Evolutionary conservation across 495 filamentous ascomycete species (phyloP).

Genomic region (Talaromyces thailandensis): DNA sequence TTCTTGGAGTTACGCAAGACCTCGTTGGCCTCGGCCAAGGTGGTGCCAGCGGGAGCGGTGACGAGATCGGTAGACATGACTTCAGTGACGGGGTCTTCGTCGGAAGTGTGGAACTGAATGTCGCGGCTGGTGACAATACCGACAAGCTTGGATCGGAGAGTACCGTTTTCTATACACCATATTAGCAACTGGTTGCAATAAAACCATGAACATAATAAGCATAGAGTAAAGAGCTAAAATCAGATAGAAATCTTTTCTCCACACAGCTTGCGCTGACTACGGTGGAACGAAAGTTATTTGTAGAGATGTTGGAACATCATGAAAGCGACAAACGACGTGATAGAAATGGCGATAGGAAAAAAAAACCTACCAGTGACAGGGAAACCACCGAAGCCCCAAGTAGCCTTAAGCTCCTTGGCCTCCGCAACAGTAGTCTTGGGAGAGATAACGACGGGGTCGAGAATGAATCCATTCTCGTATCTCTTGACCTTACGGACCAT

Average conservation of each 20-base stretch:
- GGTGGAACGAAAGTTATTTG: conserved; percentile 99
- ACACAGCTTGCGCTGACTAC: conserved; percentile 74
- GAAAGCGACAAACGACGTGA: conserved; percentile 14
- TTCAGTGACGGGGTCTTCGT: conserved; percentile 63
- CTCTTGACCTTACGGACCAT: conserved; percentile 99
- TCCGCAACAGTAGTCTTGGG: conserved; percentile 83
- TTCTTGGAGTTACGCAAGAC: conserved; percentile 96
- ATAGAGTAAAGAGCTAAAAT: conserved; percentile 12
- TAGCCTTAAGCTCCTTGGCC: conserved; percentile 85
- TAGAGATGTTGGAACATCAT: conserved; percentile 65
- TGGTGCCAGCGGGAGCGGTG: conserved; percentile 80
- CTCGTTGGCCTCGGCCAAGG: conserved; percentile 78
- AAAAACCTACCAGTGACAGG: conserved; percentile 86
- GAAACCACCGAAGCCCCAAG: conserved; percentile 98
- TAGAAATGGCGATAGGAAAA: conserved; percentile 5
- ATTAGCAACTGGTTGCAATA: conserved; percentile 18
- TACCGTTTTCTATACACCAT: conserved; percentile 64
- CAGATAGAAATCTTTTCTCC: conserved; percentile 53
- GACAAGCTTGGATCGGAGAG: conserved; percentile 85
- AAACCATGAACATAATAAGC: conserved; percentile 19
- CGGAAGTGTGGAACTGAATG: conserved; percentile 81
- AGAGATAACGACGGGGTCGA: conserved; percentile 88
- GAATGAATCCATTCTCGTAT: conserved; percentile 98
- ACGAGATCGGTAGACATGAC: conserved; percentile 96
- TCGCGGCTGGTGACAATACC: conserved; percentile 97